These are phyloP conservation scores for Candida chilensis DNA, from an alignment of 805 yeast species.

Conservation along the genomic window DNA sequence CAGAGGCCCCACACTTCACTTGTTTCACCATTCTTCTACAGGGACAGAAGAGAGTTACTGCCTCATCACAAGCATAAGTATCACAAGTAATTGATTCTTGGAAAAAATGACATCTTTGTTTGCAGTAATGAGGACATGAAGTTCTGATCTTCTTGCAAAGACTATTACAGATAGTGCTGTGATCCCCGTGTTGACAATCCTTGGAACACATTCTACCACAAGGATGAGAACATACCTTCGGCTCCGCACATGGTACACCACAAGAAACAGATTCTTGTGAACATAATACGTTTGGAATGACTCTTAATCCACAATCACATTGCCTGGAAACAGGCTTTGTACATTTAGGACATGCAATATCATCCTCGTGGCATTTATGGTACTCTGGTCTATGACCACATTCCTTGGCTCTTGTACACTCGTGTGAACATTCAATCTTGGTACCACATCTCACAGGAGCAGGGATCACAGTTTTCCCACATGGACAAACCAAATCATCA, in stretches of 20 bases:
- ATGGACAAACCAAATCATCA: constrained; percentile 70
- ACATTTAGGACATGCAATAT: constrained; percentile 66
- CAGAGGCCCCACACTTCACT: constrained; percentile 51
- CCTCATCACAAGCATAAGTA: constrained; percentile 37
- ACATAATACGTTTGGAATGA: constrained; percentile 58
- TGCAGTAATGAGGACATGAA: constrained; percentile 65
- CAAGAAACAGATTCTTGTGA: constrained; percentile 65
- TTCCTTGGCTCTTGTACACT: constrained; percentile 43
- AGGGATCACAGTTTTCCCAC: constrained; percentile 67
- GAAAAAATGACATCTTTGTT: constrained; percentile 52
- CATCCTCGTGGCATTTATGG: constrained; percentile 71
- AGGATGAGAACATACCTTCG: constrained; percentile 29
- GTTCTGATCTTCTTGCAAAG: constrained; percentile 43
- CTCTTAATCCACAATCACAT: constrained; percentile 55
- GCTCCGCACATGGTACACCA: constrained; percentile 21
- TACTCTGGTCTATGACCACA: constrained; percentile 71
- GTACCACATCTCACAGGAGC: constrained; percentile 89
- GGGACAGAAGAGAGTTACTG: constrained; percentile 42
- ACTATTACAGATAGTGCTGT: constrained; percentile 49
- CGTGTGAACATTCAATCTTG: constrained; percentile 49
- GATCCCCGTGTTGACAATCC: constrained; percentile 54
- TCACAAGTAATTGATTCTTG: constrained; percentile 36
- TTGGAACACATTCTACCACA: constrained; percentile 52
- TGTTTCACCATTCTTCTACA: constrained; percentile 50
- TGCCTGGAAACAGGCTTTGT: constrained; percentile 43